Evolutionary conservation across 495 filamentous ascomycete species (phyloP).

Genomic region (Lentithecium fluviatile): DNA sequence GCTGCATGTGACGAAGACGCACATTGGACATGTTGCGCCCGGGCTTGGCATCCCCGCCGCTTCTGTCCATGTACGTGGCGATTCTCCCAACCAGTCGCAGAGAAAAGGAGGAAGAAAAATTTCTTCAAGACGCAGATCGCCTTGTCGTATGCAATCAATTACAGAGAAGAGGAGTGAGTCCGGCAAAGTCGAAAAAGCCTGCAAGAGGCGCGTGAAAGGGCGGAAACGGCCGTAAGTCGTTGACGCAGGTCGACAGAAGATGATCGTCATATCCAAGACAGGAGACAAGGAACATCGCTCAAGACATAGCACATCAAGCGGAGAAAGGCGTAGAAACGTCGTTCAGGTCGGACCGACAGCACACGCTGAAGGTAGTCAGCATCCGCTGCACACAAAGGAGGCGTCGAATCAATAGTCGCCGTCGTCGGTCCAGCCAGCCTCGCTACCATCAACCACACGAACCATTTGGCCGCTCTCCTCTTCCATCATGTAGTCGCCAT

Average conservation of each 20-base stretch:
- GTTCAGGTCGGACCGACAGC: conserved; percentile 6
- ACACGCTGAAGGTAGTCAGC: background rate
- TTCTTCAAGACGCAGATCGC: conserved; percentile 20
- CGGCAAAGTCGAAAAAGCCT: conserved; percentile 15
- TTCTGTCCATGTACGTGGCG: conserved; percentile 16
- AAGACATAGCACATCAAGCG: conserved; percentile 25
- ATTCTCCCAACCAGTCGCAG: conserved; percentile 24
- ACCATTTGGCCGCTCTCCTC: conserved; percentile 35
- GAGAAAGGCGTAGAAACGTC: conserved; percentile 14
- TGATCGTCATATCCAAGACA: conserved; percentile 11
- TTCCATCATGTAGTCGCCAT: conserved; percentile 37
- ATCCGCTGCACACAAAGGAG: no score
- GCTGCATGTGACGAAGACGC: background rate
- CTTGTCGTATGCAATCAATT: conserved; percentile 24
- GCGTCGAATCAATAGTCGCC: conserved; percentile 36
- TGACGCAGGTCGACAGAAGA: conserved; percentile 5
- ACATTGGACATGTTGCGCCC: conserved; percentile 2
- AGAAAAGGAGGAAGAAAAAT: conserved; percentile 13
- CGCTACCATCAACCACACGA: conserved; percentile 42
- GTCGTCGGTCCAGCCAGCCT: conserved; percentile 49
- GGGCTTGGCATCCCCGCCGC: background rate
- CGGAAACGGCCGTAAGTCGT: background rate
- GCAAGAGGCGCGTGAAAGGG: background rate
- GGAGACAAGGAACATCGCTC: conserved; percentile 24
- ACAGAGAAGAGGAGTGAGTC: conserved; percentile 28